Base-by-base conservation (phyloP, 768 basidiomycete genomes). In the Russula lepida region DNA sequence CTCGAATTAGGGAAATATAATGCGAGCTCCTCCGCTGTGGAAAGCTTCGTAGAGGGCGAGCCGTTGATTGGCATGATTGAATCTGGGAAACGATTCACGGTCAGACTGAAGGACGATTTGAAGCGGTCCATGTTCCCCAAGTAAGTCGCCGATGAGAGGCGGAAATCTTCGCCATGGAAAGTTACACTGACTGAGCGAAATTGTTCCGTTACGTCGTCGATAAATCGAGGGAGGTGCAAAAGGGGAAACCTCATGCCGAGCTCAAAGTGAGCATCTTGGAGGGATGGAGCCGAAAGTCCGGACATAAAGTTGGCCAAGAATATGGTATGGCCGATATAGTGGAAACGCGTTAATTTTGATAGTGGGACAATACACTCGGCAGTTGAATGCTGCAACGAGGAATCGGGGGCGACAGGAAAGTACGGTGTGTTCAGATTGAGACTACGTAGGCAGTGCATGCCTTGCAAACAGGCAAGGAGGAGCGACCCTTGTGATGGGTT, bases 371-470 rank as follows among this genome's bases (percentile, higher is more conserved):
- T 41, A 19, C 19, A 23, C 25, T 32, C 21, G 17, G 21, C 1
- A 17, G 17, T n/a, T 32, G n/a, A 4, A 9, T 19, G 17, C 4
- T 19, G 51, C 1, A 4, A 2, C 13, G 23, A 23, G 43, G 19
- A 2, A 3, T 13, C 15, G n/a, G n/a, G n/a, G n/a, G n/a, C n/a
- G n/a, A n/a, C n/a, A 3, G 0, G 0, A 8, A 15, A 2, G 6
- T 11, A 1, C 7, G 19, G 41, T 8, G 19, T 13, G 27, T 6
- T 3, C 7, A 49, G 17, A 3, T 32, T 47, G 17, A 55, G 59
- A 28, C 11, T 19, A 25, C 39, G 37, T 11, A 60, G 30, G 37
- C 3, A 33, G 12, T 30, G 23, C 59, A 60, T 55, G 30, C 4
- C 6, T 13, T 44, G 37, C 30, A 49, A 13, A 49, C 39, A 23